These are phyloP conservation scores for Arachis hypogaea DNA, from an alignment of 306 rosid species.

Conservation along the genomic window DNA sequence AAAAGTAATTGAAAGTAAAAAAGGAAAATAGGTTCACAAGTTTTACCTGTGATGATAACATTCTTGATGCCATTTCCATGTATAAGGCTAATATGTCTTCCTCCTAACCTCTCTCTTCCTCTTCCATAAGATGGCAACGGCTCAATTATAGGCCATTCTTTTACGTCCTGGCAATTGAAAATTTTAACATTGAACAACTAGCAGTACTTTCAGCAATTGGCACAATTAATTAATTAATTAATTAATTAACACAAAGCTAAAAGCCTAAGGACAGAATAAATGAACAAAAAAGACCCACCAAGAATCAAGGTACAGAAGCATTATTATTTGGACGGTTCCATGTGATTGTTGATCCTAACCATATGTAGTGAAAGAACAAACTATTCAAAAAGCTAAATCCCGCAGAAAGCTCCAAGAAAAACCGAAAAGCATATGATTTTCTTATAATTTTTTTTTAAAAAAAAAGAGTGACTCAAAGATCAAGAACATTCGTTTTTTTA, in stretches of 20 bases:
- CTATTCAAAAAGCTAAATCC: constrained; percentile 35
- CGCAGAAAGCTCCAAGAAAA: constrained; percentile 13
- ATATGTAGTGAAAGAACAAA: not conserved
- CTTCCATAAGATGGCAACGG: constrained; percentile 94
- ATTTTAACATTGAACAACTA: not conserved
- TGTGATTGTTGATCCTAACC: constrained; percentile 17
- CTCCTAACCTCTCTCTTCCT: constrained; percentile 95
- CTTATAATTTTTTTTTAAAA: too few species aligned
- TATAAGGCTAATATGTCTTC: constrained; percentile 94
- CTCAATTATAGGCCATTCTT: constrained; percentile 88
- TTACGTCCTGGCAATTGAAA: constrained; percentile 56
- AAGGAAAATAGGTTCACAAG: not conserved
- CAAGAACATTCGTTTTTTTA: not conserved
- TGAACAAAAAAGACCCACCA: not conserved
- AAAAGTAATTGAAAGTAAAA: not conserved
- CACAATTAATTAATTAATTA: not conserved
- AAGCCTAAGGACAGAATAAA: not conserved
- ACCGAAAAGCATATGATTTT: not conserved
- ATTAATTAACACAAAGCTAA: not conserved
- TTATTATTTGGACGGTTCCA: constrained; percentile 36
- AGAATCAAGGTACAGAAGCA: not conserved
- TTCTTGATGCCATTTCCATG: constrained; percentile 85
- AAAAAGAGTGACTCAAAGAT: not conserved
- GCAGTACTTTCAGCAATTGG: constrained; percentile 10
- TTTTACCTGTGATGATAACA: constrained; percentile 87